Evolutionary conservation across 2,329 filamentous ascomycete species (phyloP).

Genomic region (Ceratocystis harringtonii): DNA sequence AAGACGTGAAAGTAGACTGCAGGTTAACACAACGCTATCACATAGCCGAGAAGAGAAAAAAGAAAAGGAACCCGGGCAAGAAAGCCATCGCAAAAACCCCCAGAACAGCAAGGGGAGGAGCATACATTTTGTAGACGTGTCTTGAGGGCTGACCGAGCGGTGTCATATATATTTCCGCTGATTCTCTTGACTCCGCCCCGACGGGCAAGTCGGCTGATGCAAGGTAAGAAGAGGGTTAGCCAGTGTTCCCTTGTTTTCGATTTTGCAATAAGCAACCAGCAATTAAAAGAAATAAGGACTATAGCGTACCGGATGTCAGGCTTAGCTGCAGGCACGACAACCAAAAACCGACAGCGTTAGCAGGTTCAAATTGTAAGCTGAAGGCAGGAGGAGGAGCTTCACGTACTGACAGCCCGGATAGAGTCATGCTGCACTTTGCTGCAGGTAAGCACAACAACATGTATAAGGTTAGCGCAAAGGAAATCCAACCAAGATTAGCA

Average conservation of each 20-base stretch:
- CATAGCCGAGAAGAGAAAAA: neutral
- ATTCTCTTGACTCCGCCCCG: slow-evolving; percentile 67
- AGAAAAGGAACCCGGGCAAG: neutral
- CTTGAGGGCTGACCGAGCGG: slow-evolving; percentile 39
- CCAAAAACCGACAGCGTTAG: slow-evolving; percentile 19
- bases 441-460: too few relatives aligned
- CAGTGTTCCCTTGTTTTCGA: neutral
- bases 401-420: too few relatives aligned
- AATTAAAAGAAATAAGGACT: neutral
- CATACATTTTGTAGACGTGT: slow-evolving; percentile 34
- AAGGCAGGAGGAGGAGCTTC: neutral
- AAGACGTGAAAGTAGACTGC: neutral
- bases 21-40: neutral
- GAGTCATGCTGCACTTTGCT: too few relatives aligned
- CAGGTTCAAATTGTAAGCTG: neutral
- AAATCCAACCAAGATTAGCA: too few relatives aligned
- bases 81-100: neutral
- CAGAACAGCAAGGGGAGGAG: neutral
- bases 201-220: slow-evolving; percentile 49
- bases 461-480: too few relatives aligned
- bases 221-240: neutral
- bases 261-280: neutral
- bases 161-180: slow-evolving; percentile 47
- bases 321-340: slow-evolving; percentile 30
- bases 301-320: slow-evolving; percentile 36